Evolutionary conservation across 2,329 filamentous ascomycete species (phyloP), one percentile per base, ranked within the genome.

Genomic region (Neurospora crassa): DNA sequence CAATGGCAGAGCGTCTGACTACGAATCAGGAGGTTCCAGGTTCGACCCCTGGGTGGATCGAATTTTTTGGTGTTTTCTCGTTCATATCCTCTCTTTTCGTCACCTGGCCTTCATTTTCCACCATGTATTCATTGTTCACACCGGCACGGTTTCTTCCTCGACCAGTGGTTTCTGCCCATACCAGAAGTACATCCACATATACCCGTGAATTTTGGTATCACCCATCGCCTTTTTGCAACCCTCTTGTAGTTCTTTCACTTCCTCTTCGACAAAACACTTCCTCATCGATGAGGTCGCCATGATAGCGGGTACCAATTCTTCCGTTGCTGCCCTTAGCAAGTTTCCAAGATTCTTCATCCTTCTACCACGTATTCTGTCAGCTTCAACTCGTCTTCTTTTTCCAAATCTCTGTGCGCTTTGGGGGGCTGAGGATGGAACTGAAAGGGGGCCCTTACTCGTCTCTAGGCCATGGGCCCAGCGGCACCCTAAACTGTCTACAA

Each of bases 401-500:
- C 3, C 45, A 20, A 6, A 53, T 4, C 6, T 14, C n/a, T 53
- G 20, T 24, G 12, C 3, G 24, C 20, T 24, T 24, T 24, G 5
- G n/a, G 29, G 29, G 29, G 29, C 29, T 29, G 45, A n/a, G 45
- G 4, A 11, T 24, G 43, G 10, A 45, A 24, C 3, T n/a, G 45
- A n/a, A 47, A 47, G 24, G 5, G n/a, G 45, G 20, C 20, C 5
- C 67, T 43, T 67, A 68, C 53, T 41, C 37, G 20, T 71, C 40
- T 7, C 43, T 68, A 11, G 71, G 59, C 74, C 74, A 74, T 12
- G 42, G 41, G 7, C 74, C 74, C 14, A 74, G 68, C 4, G 74
- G 74, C 20, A 73, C 70, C 45, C 72, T 73, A 34, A 67, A 71
- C 40, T 29, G 41, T 14, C n/a, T 69, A 29, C 43, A 68, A 11